phyloP scores from a whole-genome alignment of 139 green algal genomes.

The Asterochloris erici region DNA sequence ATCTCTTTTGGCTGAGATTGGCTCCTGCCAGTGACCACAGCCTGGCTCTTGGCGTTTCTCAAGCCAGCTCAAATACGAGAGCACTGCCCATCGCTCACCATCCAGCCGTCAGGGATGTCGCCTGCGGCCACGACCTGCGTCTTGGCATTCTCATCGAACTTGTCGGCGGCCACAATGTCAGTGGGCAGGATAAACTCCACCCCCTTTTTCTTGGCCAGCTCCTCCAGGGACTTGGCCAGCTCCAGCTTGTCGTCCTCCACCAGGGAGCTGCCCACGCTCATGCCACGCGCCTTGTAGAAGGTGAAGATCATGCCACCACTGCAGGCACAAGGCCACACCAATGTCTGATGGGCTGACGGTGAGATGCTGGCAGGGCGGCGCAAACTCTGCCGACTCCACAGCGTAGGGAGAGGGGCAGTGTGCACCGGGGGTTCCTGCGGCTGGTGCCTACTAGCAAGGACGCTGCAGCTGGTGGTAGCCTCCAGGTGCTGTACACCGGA shows the following conservation, averaged over 20 bases:
- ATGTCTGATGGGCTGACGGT: too few relatives aligned
- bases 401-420: too few relatives aligned
- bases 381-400: too few relatives aligned
- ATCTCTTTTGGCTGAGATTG: too few relatives aligned
- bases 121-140: constrained; percentile 69
- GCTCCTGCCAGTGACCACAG: too few relatives aligned
- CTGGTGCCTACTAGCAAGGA: too few relatives aligned
- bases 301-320: constrained; percentile 98
- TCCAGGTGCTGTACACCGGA: too few relatives aligned
- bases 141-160: constrained; percentile 92
- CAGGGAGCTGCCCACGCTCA: constrained; percentile 83
- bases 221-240: constrained; percentile 90
- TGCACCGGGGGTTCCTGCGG: too few relatives aligned
- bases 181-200: constrained; percentile 94
- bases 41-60: too few relatives aligned
- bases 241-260: constrained; percentile 99
- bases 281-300: constrained; percentile 96
- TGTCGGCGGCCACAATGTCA: constrained; percentile 95
- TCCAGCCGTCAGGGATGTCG: constrained; percentile 96
- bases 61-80: too few relatives aligned
- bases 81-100: constrained; percentile 43
- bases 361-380: too few relatives aligned
- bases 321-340: not conserved
- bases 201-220: constrained; percentile 80
- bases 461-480: too few relatives aligned